Conservation (phyloP, 169 alveolate species). For the Cryptosporidium muris region DNA sequence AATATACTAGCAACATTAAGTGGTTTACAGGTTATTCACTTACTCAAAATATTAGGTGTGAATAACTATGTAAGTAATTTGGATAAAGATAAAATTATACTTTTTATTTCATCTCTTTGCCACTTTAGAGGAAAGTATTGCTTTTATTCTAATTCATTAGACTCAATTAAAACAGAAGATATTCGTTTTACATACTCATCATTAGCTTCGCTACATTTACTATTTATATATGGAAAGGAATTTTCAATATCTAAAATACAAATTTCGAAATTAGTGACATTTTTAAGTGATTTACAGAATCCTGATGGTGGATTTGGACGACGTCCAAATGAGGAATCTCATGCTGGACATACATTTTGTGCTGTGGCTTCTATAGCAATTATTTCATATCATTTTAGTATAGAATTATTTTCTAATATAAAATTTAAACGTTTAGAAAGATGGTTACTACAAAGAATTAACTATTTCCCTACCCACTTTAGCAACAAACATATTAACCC, state of each 20-base stretch:
- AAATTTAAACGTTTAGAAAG: constrained; percentile 17
- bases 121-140: background rate
- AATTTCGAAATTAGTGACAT: constrained; percentile 2
- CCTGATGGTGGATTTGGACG: constrained; percentile 76
- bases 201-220: constrained; percentile 7
- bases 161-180: background rate
- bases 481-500: constrained; percentile 56
- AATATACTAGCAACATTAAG: constrained; percentile 40
- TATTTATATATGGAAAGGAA: background rate
- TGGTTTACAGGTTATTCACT: constrained; percentile 22
- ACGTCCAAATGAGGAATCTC: constrained; percentile 75
- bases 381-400: constrained; percentile 11
- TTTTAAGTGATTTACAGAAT: constrained; percentile 26
- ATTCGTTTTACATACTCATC: constrained; percentile 45
- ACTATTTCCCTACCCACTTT: background rate
- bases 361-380: constrained; percentile 72
- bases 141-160: constrained; percentile 11
- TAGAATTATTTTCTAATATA: background rate
- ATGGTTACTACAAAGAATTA: constrained; percentile 66
- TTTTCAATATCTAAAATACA: background rate
- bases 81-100: constrained; percentile 10
- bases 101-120: background rate
- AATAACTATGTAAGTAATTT: background rate
- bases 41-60: background rate
- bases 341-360: constrained; percentile 77